These are phyloP conservation scores for Diaporthe helianthi DNA, from an alignment of 2,329 filamentous ascomycete genomes.

Conservation along the genomic window DNA sequence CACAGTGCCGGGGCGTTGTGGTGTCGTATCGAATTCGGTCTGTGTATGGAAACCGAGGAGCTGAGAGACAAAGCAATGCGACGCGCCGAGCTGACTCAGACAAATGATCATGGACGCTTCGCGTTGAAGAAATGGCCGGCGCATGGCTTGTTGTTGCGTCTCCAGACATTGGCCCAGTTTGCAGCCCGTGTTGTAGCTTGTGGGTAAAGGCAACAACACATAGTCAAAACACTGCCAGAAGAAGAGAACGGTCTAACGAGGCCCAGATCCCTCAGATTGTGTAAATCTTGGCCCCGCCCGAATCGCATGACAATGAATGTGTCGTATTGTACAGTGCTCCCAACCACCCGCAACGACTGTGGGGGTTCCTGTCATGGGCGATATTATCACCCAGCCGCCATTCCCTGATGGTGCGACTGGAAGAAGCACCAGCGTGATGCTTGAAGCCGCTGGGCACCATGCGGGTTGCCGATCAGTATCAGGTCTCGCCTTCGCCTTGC, in stretches of 20 bases:
- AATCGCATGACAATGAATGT: neutral
- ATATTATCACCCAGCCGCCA: constrained; percentile 17
- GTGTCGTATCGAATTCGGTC: constrained; percentile 1
- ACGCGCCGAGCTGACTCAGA: neutral
- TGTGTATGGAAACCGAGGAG: neutral
- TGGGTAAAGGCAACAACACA: neutral
- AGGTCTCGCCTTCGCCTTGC: constrained; percentile 6
- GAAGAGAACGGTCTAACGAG: neutral
- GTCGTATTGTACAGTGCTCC: constrained; percentile 16
- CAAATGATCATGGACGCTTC: neutral
- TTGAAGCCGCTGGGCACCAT: constrained; percentile 22
- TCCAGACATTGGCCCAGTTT: neutral
- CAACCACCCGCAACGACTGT: neutral
- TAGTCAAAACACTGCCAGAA: neutral
- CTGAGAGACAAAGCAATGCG: neutral
- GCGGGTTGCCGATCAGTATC: constrained; percentile 26
- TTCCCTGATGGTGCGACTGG: constrained; percentile 9
- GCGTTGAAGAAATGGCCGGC: neutral
- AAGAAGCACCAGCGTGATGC: constrained; percentile 17
- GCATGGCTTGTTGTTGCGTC: neutral
- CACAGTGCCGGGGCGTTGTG: constrained; percentile 10
- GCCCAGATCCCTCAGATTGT: constrained; percentile 3
- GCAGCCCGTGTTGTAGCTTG: neutral
- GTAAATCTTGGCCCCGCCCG: constrained; percentile 1
- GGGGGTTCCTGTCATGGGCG: constrained; percentile 4